Evolutionary conservation across 73 alveolate species (phyloP).

Genomic region (Paraurostyla sp.): DNA sequence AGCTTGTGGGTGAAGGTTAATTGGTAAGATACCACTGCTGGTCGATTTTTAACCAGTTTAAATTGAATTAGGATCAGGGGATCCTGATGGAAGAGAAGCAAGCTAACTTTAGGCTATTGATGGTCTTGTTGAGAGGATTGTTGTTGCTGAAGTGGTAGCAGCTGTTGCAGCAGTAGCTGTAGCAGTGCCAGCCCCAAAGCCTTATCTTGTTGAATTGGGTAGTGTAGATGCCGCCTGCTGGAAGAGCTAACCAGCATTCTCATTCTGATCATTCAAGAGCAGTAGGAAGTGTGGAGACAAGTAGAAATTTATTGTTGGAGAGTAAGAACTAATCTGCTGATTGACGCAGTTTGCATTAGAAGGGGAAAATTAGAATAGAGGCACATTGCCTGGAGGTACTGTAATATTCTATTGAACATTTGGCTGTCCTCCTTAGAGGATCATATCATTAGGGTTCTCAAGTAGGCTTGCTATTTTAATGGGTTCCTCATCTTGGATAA

Average conservation of each 20-base stretch:
- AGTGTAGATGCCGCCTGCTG: slow-evolving; percentile 3
- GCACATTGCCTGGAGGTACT: neutral
- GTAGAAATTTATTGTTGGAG: slow-evolving; percentile 12
- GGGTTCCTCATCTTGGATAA: slow-evolving; percentile 18
- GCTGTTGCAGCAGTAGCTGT: neutral
- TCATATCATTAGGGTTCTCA: neutral
- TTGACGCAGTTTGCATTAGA: slow-evolving; percentile 2
- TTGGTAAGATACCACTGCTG: no score
- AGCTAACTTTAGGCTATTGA: no score
- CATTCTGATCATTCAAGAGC: neutral
- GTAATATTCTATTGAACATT: neutral
- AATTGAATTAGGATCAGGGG: no score
- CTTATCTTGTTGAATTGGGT: no score
- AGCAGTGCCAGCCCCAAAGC: no score
- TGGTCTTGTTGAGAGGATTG: no score
- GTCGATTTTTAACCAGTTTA: no score
- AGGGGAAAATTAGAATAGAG: slow-evolving; percentile 3
- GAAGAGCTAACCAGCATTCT: neutral
- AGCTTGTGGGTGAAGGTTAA: neutral
- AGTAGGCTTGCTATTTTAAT: neutral
- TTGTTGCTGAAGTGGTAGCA: no score
- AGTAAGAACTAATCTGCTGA: neutral
- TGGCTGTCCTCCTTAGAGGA: neutral
- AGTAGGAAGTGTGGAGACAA: slow-evolving; percentile 15
- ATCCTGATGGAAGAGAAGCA: neutral